These are phyloP conservation scores for Flaveria trinervia DNA, from an alignment of 129 eudicot species.

Conservation along the genomic window DNA sequence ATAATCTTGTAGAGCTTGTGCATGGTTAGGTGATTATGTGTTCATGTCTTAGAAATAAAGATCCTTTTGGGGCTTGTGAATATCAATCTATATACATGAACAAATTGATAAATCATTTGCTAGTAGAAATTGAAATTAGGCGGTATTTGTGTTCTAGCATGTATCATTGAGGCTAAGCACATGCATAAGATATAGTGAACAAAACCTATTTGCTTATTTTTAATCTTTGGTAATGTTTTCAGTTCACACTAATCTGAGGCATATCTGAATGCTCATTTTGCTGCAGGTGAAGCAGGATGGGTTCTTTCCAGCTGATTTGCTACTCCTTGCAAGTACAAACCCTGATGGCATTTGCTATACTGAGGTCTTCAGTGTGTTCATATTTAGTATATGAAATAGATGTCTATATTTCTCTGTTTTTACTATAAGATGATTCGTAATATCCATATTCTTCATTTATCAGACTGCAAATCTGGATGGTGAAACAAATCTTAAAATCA, in stretches of 20 bases:
- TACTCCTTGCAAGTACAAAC: conserved; percentile 92
- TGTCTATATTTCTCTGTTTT: conserved; percentile 2
- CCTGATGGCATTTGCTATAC: conserved; percentile 94
- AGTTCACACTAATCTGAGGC: conserved; percentile 9
- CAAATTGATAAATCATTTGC: conserved; percentile 3
- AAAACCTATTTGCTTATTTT: conserved; percentile 17
- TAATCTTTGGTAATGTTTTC: conserved; percentile 2
- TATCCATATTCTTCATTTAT: conserved; percentile 21
- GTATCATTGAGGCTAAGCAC: conserved; percentile 13
- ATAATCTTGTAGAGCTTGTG: not conserved
- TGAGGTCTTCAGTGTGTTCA: conserved; percentile 54
- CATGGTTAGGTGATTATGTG: not conserved
- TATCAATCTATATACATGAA: not conserved
- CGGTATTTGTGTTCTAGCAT: conserved; percentile 1
- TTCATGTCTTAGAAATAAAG: conserved; percentile 1
- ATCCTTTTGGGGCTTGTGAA: conserved; percentile 15
- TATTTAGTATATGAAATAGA: not conserved
- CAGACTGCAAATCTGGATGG: conserved; percentile 99
- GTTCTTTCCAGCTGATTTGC: conserved; percentile 91
- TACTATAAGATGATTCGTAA: conserved; percentile 17
- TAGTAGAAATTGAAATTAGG: not conserved
- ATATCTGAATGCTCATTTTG: conserved; percentile 31
- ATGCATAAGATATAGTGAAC: not conserved
- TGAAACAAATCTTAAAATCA: conserved; percentile 94
- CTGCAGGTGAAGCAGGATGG: conserved; percentile 90